A percentile compares a stretch with the other conserved stretches of the same genome.
Conservation (phyloP, 345 rosid species). For the Trapa bicornis region DNA sequence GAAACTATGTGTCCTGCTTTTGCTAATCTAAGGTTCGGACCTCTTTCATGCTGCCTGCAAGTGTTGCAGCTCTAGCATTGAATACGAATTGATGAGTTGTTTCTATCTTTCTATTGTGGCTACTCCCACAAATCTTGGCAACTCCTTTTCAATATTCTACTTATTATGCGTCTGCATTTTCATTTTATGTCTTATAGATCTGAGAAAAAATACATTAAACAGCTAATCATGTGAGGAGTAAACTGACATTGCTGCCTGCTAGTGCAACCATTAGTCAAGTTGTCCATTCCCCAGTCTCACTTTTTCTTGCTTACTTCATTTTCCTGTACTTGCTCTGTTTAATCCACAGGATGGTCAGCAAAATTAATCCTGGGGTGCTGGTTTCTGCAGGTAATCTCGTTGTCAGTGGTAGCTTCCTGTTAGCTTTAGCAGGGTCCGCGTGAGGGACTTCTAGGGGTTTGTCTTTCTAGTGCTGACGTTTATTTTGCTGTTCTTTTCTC, state of each 20-base stretch:
- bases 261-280: too few relatives aligned
- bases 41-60: background rate
- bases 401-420: background rate
- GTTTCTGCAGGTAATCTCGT: background rate
- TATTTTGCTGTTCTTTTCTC: background rate
- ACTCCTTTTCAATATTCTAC: background rate
- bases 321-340: background rate
- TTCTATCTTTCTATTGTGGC: background rate
- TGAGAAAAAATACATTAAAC: background rate
- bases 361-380: background rate
- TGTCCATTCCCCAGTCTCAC: background rate
- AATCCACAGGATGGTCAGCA: background rate
- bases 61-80: background rate
- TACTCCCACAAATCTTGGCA: background rate
- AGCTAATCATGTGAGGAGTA: background rate
- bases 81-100: background rate
- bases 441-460: background rate
- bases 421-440: background rate
- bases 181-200: background rate
- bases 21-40: conserved; percentile 3
- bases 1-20: background rate
- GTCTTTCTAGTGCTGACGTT: background rate
- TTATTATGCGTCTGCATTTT: background rate
- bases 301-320: background rate
- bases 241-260: background rate